Conservation (phyloP, 139 green algal genomes). For the Picochlorum sp. region DNA sequence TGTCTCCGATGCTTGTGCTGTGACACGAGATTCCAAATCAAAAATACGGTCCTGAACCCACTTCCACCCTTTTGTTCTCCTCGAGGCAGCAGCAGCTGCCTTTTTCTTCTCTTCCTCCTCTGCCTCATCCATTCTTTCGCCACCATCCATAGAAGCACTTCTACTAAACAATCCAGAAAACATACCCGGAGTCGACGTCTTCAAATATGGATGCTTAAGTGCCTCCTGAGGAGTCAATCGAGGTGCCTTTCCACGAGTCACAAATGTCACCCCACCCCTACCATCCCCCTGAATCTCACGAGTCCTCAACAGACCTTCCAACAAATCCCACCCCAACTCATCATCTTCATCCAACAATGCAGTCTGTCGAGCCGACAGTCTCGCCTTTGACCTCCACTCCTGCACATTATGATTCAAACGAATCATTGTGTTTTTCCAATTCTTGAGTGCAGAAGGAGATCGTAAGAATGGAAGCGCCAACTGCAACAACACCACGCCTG, state of each 20-base stretch:
- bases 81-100: background rate
- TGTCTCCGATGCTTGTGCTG: constrained; percentile 31
- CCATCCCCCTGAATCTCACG: constrained; percentile 33
- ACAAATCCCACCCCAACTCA: constrained; percentile 55
- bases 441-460: constrained; percentile 39
- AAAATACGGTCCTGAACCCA: constrained; percentile 34
- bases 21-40: constrained; percentile 62
- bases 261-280: constrained; percentile 45
- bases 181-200: background rate
- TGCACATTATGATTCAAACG: constrained; percentile 59
- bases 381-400: constrained; percentile 42
- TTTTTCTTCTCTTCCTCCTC: background rate
- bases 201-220: constrained; percentile 45
- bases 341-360: constrained; percentile 65
- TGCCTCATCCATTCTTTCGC: background rate
- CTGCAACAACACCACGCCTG: constrained; percentile 25
- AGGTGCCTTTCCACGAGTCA: constrained; percentile 19
- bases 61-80: constrained; percentile 7
- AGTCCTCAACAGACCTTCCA: constrained; percentile 44
- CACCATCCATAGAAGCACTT: background rate
- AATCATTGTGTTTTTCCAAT: constrained; percentile 51
- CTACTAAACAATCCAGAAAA: background rate
- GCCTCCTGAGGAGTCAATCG: constrained; percentile 33
- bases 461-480: constrained; percentile 62
- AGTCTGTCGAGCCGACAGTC: constrained; percentile 43